A percentile compares a stretch with the other conserved stretches of the same genome.
Evolutionary conservation across 805 yeast species (phyloP).

Genomic region (Saturnispora hagleri): DNA sequence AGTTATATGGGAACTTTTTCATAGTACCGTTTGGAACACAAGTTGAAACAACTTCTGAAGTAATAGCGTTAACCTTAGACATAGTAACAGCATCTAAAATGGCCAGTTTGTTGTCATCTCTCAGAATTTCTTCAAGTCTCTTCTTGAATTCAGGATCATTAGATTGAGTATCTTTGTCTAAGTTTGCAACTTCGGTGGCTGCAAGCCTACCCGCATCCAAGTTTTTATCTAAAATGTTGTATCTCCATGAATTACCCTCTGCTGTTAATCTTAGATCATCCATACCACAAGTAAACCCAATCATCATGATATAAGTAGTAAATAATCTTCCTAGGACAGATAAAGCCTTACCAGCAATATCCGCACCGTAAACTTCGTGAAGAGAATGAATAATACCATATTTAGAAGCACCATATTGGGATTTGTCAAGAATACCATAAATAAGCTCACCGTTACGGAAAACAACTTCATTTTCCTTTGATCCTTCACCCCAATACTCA

Average conservation of each 20-base stretch:
- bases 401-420: slow-evolving; percentile 97
- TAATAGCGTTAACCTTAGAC: slow-evolving; percentile 82
- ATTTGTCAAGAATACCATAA: slow-evolving; percentile 91
- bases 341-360: slow-evolving; percentile 78
- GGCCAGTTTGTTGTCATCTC: slow-evolving; percentile 89
- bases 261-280: slow-evolving; percentile 89
- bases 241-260: slow-evolving; percentile 87
- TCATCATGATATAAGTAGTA: slow-evolving; percentile 85
- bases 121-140: slow-evolving; percentile 86
- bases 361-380: slow-evolving; percentile 92
- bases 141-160: slow-evolving; percentile 68
- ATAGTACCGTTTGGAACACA: slow-evolving; percentile 96
- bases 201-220: slow-evolving; percentile 82
- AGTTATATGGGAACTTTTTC: slow-evolving; percentile 90
- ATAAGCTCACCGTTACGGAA: slow-evolving; percentile 81
- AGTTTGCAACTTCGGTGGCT: slow-evolving; percentile 88
- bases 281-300: slow-evolving; percentile 99
- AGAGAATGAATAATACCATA: slow-evolving; percentile 94
- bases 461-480: slow-evolving; percentile 77
- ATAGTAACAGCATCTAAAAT: slow-evolving; percentile 93
- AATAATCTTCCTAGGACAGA: slow-evolving; percentile 92
- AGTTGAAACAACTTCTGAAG: slow-evolving; percentile 87
- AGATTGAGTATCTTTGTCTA: slow-evolving; percentile 41
- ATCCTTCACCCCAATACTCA: slow-evolving; percentile 88
- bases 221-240: slow-evolving; percentile 67